Percentiles rank a stretch among this genome's conserved stretches.
These are phyloP conservation scores for Vaccinium vitisidaea DNA, from an alignment of 148 eudicot genomes.

Conservation along the genomic window DNA sequence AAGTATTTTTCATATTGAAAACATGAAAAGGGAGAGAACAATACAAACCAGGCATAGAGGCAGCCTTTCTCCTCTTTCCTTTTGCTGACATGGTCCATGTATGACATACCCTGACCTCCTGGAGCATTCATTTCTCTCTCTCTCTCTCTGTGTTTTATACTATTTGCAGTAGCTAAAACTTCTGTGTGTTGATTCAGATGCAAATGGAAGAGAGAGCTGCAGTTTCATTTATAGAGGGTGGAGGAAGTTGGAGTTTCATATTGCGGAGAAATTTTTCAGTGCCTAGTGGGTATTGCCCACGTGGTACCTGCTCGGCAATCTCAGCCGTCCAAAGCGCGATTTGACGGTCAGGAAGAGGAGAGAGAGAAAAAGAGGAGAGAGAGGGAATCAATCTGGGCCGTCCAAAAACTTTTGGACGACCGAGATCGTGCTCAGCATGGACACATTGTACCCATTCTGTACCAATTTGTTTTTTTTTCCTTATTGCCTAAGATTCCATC, in stretches of 20 bases:
- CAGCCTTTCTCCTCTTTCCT: constrained; percentile 53
- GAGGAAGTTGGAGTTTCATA: too few relatives aligned
- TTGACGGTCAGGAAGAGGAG: too few relatives aligned
- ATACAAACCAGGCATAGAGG: constrained; percentile 55
- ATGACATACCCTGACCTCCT: constrained; percentile 20
- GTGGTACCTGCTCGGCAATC: too few relatives aligned
- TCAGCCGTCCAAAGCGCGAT: too few relatives aligned
- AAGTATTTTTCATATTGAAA: neutral
- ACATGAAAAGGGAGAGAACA: neutral
- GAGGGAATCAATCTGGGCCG: too few relatives aligned
- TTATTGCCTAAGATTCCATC: neutral
- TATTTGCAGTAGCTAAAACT: neutral
- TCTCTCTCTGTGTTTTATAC: neutral
- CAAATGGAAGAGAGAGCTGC: neutral
- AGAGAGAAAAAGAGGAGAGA: too few relatives aligned
- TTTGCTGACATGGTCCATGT: constrained; percentile 39
- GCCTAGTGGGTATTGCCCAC: too few relatives aligned
- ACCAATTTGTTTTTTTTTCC: neutral
- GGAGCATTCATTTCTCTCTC: constrained; percentile 19
- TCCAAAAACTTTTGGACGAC: too few relatives aligned
- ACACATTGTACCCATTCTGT: too few relatives aligned
- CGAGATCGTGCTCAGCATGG: too few relatives aligned
- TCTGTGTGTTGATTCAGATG: neutral
- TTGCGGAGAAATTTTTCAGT: too few relatives aligned
- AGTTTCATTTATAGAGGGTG: neutral